Evolutionary conservation across 371 early-diverging fungal species (phyloP), one percentile per base, ranked within the genome.

Genomic region (Mucor plumbeus): DNA sequence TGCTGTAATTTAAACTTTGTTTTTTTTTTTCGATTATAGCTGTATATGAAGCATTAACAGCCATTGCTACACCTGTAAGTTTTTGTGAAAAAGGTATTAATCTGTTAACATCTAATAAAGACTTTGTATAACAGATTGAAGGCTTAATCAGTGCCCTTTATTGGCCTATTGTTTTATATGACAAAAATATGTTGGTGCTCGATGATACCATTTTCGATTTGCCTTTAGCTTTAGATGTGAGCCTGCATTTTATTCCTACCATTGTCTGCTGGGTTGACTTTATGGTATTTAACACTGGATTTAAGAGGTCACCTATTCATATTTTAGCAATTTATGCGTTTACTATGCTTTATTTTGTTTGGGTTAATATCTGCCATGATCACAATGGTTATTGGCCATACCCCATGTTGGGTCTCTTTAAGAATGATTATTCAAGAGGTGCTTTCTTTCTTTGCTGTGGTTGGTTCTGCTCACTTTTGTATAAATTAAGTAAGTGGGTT

Each of bases 51-150:
- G 35, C 63, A 26, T 54, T 73, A 14, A 59, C 48, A 21, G 66
- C 70, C 10, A 60, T 73, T 47, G 73, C 73, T 19, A 53, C 70
- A 21, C 73, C 73, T 34, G 73, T 66, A 70, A 70, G 70, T 69
- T 11, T 26, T 35, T 10, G 5, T 38, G 11, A 38, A 9, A 11
- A 38, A 38, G 8, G 9, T 47, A 5, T n/a, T 0, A 47, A 19
- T 26, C 3, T 26, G 3, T 36, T 4, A n/a, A 7, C 14, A 35
- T 14, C n/a, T 56, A 14, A 56, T n/a, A 0, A 14, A n/a, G 26
- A n/a, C 10, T 48, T 41, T 11, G 4, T 55, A 7, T 3, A 9
- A 33, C 38, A 75, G 73, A 35, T 72, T 26, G 76, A 76, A 56
- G 70, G 76, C 8, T 56, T 76, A 15, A 63, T 76, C 33, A 65